Evolutionary conservation across 352 stramenopile genomes (phyloP).

Genomic region (Globisporangium uncinulatum): DNA sequence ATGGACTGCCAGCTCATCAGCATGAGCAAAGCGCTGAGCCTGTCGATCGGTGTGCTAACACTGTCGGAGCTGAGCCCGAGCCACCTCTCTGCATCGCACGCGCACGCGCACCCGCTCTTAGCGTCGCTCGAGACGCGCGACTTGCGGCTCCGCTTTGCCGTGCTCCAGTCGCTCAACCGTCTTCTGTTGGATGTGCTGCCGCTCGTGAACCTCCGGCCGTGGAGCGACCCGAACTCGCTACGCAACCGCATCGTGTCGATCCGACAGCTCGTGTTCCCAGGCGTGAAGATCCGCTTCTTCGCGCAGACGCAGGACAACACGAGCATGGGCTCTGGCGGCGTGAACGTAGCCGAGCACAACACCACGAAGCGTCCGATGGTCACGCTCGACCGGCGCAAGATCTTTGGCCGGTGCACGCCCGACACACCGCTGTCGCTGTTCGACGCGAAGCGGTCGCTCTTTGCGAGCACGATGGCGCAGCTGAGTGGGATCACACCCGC

Average conservation of each 20-base stretch:
- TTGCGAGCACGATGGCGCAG: conserved; percentile 58
- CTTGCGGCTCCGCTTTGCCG: conserved; percentile 45
- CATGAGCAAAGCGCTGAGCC: conserved; percentile 33
- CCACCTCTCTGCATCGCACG: conserved; percentile 30
- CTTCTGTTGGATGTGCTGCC: conserved; percentile 44
- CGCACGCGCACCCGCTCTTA: conserved; percentile 32
- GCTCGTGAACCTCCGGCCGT: conserved; percentile 57
- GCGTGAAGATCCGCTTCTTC: conserved; percentile 74
- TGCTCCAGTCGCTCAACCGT: conserved; percentile 60
- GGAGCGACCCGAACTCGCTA: conserved; percentile 41
- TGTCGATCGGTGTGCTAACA: conserved; percentile 47
- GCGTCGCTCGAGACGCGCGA: conserved; percentile 43
- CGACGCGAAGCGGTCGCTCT: conserved; percentile 57
- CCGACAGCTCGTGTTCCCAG: conserved; percentile 64
- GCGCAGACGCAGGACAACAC: conserved; percentile 65
- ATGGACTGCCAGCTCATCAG: conserved; percentile 74
- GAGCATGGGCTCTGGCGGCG: conserved; percentile 38
- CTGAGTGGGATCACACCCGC: conserved; percentile 39
- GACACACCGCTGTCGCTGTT: conserved; percentile 20
- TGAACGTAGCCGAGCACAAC: conserved; percentile 25
- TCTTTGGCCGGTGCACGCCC: conserved; percentile 24
- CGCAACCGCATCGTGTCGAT: conserved; percentile 46
- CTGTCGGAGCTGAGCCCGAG: conserved; percentile 61
- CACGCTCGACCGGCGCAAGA: conserved; percentile 58
- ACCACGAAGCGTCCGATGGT: conserved; percentile 58